Evolutionary conservation across 1,284 basidiomycete species (phyloP).

Genomic region (Ganoderma leucocontextum): DNA sequence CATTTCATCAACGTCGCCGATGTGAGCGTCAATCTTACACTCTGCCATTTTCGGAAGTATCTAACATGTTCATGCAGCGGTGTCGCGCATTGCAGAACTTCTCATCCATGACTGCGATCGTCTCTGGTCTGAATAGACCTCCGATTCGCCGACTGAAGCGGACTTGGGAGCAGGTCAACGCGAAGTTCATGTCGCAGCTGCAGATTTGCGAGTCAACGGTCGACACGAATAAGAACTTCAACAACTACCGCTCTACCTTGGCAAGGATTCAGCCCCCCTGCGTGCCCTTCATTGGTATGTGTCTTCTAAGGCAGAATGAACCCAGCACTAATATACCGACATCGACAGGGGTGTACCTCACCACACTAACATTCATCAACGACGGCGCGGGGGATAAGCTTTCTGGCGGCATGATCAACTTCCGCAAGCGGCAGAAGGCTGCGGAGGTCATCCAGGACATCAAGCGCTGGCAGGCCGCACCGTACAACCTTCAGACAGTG

Average conservation of each 20-base stretch:
- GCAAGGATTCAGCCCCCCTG: conserved; percentile 91
- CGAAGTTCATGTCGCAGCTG: conserved; percentile 74
- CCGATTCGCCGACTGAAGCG: conserved; percentile 93
- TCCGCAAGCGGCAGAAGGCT: conserved; percentile 92
- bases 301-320: background rate
- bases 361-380: conserved; percentile 96
- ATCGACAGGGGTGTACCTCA: conserved; percentile 90
- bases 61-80: conserved; percentile 59
- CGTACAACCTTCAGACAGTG: conserved; percentile 86
- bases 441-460: conserved; percentile 97
- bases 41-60: background rate
- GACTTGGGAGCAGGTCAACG: conserved; percentile 93
- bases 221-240: conserved; percentile 93
- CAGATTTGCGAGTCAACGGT: conserved; percentile 83
- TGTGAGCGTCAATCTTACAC: conserved; percentile 58
- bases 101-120: conserved; percentile 94
- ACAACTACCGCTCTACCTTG: conserved; percentile 88
- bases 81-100: conserved; percentile 94
- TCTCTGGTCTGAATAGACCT: conserved; percentile 94
- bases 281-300: conserved; percentile 94
- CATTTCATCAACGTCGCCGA: conserved; percentile 95
- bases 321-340: background rate
- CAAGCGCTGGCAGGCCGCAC: conserved; percentile 92
- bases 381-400: conserved; percentile 95
- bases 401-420: conserved; percentile 89